phyloP scores from a whole-genome alignment of 768 basidiomycete genomes.

The Termitomyces sp. region DNA sequence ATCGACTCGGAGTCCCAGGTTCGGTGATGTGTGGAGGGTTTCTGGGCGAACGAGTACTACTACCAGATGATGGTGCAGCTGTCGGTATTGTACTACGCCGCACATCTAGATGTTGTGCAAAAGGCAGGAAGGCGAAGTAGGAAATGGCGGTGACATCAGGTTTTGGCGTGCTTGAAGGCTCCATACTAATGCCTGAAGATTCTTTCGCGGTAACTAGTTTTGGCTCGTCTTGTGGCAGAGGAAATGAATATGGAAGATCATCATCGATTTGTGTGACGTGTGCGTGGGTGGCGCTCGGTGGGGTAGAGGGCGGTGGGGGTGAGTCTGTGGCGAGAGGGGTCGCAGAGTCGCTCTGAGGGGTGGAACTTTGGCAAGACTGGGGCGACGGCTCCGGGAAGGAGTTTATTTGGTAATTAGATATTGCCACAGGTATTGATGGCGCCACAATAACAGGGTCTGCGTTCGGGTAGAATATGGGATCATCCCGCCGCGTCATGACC shows the following conservation, averaged over 20 bases:
- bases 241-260: neutral
- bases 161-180: neutral
- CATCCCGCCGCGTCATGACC: neutral
- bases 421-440: neutral
- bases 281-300: neutral
- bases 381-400: neutral
- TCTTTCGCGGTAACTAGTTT: neutral
- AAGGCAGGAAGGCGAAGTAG: neutral
- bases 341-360: neutral
- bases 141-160: neutral
- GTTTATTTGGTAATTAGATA: neutral
- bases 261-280: neutral
- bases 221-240: neutral
- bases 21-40: neutral
- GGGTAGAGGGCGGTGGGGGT: neutral
- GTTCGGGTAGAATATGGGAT: slow-evolving; percentile 1
- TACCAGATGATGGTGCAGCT: neutral
- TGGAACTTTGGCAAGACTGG: neutral
- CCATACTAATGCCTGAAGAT: neutral
- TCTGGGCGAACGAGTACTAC: neutral
- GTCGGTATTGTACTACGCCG: neutral
- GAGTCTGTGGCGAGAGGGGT: neutral
- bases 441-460: neutral
- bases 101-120: neutral
- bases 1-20: neutral